A percentile compares a stretch with the other conserved stretches of the same genome.
Evolutionary conservation across 2,329 filamentous ascomycete species (phyloP).

Genomic region (Pezicula radicicola): DNA sequence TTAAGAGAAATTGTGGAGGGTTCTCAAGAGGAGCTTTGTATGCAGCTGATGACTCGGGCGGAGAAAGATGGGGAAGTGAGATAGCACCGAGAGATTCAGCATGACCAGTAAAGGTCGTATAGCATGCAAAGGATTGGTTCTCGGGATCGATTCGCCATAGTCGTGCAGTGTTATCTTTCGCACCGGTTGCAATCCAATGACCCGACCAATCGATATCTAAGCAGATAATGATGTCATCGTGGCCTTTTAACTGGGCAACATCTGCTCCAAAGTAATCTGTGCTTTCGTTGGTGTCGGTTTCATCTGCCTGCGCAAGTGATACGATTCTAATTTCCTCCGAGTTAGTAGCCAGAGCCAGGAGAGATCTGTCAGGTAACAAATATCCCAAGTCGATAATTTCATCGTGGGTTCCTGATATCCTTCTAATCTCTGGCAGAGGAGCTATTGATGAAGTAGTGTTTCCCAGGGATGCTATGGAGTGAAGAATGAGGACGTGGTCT

Average conservation of each 20-base stretch:
- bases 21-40: slow-evolving; percentile 72
- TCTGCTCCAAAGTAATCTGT: slow-evolving; percentile 82
- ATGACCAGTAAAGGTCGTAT: slow-evolving; percentile 82
- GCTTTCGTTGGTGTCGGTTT: slow-evolving; percentile 24
- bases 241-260: slow-evolving; percentile 79
- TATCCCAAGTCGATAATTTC: slow-evolving; percentile 95
- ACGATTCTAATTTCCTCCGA: slow-evolving; percentile 90
- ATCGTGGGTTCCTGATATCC: slow-evolving; percentile 94
- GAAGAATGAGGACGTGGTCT: slow-evolving; percentile 83
- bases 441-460: slow-evolving; percentile 30
- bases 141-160: slow-evolving; percentile 83
- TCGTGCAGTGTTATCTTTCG: slow-evolving; percentile 93
- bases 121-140: slow-evolving; percentile 73
- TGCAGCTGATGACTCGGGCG: slow-evolving; percentile 66
- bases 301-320: slow-evolving; percentile 50
- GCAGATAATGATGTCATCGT: slow-evolving; percentile 94
- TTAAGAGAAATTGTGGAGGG: slow-evolving; percentile 81
- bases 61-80: slow-evolving; percentile 69
- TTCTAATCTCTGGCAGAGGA: slow-evolving; percentile 49
- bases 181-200: slow-evolving; percentile 91
- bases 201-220: slow-evolving; percentile 96
- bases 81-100: slow-evolving; percentile 93
- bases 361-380: slow-evolving; percentile 72
- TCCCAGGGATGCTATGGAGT: slow-evolving; percentile 49
- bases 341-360: slow-evolving; percentile 90